Conservation (phyloP, 2,329 filamentous ascomycete species). For the Cladosporium halotolerans region DNA sequence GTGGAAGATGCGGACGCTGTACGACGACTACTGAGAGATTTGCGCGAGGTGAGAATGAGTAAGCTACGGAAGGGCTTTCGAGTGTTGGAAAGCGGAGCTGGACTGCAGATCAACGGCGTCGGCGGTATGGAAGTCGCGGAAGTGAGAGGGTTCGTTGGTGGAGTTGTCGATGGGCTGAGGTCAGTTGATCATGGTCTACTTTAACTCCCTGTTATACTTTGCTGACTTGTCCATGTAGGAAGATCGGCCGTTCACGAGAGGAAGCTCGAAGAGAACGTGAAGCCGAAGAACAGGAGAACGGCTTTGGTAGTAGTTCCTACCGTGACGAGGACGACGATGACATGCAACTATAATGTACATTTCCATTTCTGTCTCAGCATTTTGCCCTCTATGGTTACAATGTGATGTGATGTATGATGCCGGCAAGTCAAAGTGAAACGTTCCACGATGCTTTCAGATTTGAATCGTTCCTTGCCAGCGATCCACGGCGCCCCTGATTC, state of each 20-base stretch:
- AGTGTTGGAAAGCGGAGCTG: slow-evolving; percentile 63
- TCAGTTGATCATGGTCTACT: slow-evolving; percentile 14
- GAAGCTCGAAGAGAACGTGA: slow-evolving; percentile 70
- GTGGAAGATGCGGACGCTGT: slow-evolving; percentile 68
- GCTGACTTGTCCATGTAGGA: slow-evolving; percentile 42
- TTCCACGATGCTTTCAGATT: too few relatives aligned
- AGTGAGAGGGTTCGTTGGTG: slow-evolving; percentile 72
- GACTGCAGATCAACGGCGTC: slow-evolving; percentile 72
- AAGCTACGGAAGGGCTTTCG: slow-evolving; percentile 76
- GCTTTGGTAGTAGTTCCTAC: slow-evolving; percentile 41
- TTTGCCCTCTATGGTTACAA: slow-evolving; percentile 1
- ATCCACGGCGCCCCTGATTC: too few relatives aligned
- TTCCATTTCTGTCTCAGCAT: slow-evolving; percentile 1
- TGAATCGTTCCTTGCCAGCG: too few relatives aligned
- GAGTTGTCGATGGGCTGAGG: slow-evolving; percentile 79
- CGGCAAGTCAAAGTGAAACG: background rate
- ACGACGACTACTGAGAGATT: slow-evolving; percentile 67
- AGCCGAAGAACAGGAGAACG: slow-evolving; percentile 56
- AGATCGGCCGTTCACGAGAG: slow-evolving; percentile 75
- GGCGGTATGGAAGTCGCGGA: slow-evolving; percentile 92
- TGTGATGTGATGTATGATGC: background rate
- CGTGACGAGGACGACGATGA: slow-evolving; percentile 56
- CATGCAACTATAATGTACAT: slow-evolving; percentile 39
- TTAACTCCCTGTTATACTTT: background rate
- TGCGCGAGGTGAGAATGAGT: slow-evolving; percentile 81